Base-by-base conservation (phyloP, 2,329 filamentous ascomycete species). In the Aspergillus versicolor region DNA sequence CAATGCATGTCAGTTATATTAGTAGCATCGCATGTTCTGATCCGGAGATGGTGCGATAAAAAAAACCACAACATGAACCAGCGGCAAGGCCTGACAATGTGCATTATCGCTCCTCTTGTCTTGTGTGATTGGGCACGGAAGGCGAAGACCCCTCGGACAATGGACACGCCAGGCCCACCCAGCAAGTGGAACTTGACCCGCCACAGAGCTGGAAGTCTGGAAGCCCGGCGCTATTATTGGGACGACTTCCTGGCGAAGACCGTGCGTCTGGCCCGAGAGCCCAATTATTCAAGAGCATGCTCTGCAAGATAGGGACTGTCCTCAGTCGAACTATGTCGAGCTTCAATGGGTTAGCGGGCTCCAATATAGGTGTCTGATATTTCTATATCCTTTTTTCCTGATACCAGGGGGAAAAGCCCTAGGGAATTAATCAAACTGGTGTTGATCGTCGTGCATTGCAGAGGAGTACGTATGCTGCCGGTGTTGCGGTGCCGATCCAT, bases 391-490 rank as follows among this genome's bases (percentile, higher is more conserved):
- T 45, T 13, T 40, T 15, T 30, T 30, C 9, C 9, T 9, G 9
- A 30, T 30, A 11, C 27, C 8, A 30, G 30, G 34, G 19, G 11
- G 12, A 30, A 17, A 17, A 12, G 19, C 17, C 12, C 27, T 4
- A n/a, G 41, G 42, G n/a, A 40, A 41, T 37, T 46, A 53, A 30
- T 53, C 19, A 46, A 53, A 27, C 30, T 53, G 42, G 32, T 15
- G 24, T 51, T 51, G 51, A 53, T 53, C 42, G 51, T 45, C 51
- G 30, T 46, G 51, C 51, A 40, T 44, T 24, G 5, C 41, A 45
- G 24, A 38, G 50, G 50, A 34, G 41, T 52, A 52, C 40, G 50
- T 52, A 52, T 52, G 50, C 50, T 45, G 50, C 40, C 50, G 19
- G 6, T 45, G 5, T 37, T 52, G 41, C 5, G 41, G 9, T 44